Evolutionary conservation across 306 rosid genomes (phyloP).

Genomic region (Echinosophora koreensis): DNA sequence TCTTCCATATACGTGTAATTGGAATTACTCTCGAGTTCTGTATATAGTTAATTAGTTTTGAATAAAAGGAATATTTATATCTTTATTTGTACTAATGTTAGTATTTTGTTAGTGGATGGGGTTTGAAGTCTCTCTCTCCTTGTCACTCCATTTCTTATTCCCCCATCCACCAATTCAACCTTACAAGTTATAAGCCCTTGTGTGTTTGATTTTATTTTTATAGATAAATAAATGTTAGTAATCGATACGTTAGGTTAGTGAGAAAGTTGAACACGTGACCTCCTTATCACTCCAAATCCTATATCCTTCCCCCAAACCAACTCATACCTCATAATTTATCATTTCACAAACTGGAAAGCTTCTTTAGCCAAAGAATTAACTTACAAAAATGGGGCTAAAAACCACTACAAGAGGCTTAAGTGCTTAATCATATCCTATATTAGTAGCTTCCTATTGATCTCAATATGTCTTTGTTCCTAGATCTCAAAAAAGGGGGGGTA

Average conservation of each 20-base stretch:
- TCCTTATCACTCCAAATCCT: too few relatives aligned
- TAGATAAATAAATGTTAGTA: too few relatives aligned
- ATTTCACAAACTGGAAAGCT: constrained; percentile 21
- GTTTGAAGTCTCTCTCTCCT: too few relatives aligned
- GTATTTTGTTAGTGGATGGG: too few relatives aligned
- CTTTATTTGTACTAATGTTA: too few relatives aligned
- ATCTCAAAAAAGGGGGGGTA: constrained; percentile 2
- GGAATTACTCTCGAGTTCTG: constrained; percentile 1
- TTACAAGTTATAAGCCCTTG: too few relatives aligned
- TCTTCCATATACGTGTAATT: background rate
- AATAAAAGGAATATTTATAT: background rate
- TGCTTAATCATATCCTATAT: background rate
- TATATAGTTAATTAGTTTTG: constrained; percentile 9
- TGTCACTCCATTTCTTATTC: too few relatives aligned
- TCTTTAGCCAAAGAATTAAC: constrained; percentile 22
- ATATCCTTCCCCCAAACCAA: too few relatives aligned
- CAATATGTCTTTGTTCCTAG: background rate
- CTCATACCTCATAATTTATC: background rate
- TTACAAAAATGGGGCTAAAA: background rate
- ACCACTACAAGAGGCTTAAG: background rate
- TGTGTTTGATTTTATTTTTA: too few relatives aligned
- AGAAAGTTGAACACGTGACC: too few relatives aligned
- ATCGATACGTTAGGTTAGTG: too few relatives aligned
- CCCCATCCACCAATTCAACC: too few relatives aligned
- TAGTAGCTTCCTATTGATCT: background rate